Evolutionary conservation across 2,329 filamentous ascomycete species (phyloP).

Genomic region (Fusarium setosum): DNA sequence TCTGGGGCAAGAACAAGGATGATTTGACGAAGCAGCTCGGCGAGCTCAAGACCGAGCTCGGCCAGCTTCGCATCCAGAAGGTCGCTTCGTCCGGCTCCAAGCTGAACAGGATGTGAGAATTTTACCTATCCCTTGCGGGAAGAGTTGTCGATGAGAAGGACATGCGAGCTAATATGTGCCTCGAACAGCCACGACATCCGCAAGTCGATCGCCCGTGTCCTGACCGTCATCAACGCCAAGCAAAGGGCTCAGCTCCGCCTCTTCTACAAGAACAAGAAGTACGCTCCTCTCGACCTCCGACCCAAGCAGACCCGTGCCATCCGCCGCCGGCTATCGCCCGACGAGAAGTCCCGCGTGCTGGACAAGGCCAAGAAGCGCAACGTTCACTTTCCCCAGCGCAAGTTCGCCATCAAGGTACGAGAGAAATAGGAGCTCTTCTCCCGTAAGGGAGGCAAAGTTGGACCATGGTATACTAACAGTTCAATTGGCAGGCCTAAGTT

Average conservation of each 20-base stretch:
- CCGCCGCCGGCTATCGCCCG: constrained; percentile 91
- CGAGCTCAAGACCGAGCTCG: constrained; percentile 96
- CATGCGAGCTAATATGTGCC: constrained; percentile 34
- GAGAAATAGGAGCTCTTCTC: neutral
- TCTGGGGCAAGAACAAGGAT: constrained; percentile 99
- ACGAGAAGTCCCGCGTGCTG: constrained; percentile 86
- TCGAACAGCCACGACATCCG: constrained; percentile 89
- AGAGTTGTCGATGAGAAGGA: neutral
- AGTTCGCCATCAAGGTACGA: constrained; percentile 96
- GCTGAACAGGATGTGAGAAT: constrained; percentile 93
- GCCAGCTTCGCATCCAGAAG: constrained; percentile 98
- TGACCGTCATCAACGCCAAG: constrained; percentile 99
- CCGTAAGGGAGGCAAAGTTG: no score
- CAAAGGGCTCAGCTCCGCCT: constrained; percentile 97
- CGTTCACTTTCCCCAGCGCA: constrained; percentile 97
- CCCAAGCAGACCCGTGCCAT: constrained; percentile 98
- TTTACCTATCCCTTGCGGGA: neutral
- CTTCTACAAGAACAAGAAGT: constrained; percentile 99
- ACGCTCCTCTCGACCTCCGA: constrained; percentile 97
- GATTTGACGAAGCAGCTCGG: constrained; percentile 95
- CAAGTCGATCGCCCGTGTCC: constrained; percentile 98
- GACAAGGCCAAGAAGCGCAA: constrained; percentile 97
- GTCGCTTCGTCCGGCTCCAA: constrained; percentile 95
- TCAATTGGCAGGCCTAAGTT: constrained; percentile 43
- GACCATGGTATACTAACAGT: constrained; percentile 25